These are phyloP conservation scores for Lentinula aciculospora DNA, from an alignment of 768 basidiomycete genomes.

Conservation along the genomic window DNA sequence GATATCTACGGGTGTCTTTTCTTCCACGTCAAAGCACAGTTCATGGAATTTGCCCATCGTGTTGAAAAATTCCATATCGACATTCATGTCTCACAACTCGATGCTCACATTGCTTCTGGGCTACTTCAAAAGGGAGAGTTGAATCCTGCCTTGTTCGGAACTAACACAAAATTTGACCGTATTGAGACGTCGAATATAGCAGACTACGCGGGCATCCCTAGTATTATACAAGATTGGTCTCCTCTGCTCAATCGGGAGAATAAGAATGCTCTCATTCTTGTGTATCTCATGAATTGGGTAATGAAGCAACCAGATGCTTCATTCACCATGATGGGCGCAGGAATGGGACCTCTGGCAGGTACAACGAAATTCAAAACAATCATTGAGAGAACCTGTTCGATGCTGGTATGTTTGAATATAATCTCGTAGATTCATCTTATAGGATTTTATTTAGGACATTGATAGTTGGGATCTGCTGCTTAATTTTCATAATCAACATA, in stretches of 20 bases:
- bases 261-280: constrained; percentile 26
- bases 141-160: constrained; percentile 13
- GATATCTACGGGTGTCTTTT: constrained; percentile 49
- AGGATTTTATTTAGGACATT: neutral
- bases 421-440: neutral
- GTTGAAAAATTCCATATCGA: constrained; percentile 26
- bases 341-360: neutral
- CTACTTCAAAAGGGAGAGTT: constrained; percentile 15
- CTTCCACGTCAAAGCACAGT: constrained; percentile 35
- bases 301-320: constrained; percentile 14
- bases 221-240: constrained; percentile 29
- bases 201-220: constrained; percentile 35
- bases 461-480: neutral
- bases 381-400: neutral
- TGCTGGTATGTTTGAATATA: neutral
- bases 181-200: constrained; percentile 45
- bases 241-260: constrained; percentile 26
- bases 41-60: constrained; percentile 29
- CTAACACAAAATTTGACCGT: constrained; percentile 32
- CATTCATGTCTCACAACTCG: constrained; percentile 24
- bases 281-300: constrained; percentile 48
- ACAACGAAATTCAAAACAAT: neutral
- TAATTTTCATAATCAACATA: neutral
- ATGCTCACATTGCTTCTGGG: constrained; percentile 26
- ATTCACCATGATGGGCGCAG: neutral